Evolutionary conservation across 225 moss, liverwort and hornwort species (phyloP), one percentile per base, ranked within the genome.

Genomic region (Rhytidiadelphus loreus): DNA sequence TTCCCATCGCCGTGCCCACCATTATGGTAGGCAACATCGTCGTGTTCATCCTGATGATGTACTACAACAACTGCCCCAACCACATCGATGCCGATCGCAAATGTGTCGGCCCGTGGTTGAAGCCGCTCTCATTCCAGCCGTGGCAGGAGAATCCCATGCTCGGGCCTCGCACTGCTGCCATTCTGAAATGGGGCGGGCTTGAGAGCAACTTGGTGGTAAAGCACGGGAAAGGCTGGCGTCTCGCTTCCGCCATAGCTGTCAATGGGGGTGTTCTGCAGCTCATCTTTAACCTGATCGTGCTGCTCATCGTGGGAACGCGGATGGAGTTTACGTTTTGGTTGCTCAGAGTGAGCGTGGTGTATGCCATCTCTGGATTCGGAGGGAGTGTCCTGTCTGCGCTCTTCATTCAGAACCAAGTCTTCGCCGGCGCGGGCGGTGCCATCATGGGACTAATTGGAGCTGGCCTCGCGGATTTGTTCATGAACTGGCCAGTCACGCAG

Each of bases 231-330:
- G 95, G 83, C 43, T 98, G 98, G 98, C 97, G 98, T 9, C 89
- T 98, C n/a, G 66, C 92, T 13, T 90, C 95, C 11, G 87, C 93
- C 58, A 83, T 95, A 13, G 94, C 91, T 72, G 41, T 98, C 44
- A 96, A 98, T 55, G 96, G 95, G 4, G 98, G 98, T n/a, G 96
- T 98, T 35, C 87, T 98, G 25, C 97, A 98, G 43, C 93, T 98
- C 59, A 39, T 94, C 28, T 91, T 92, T n/a, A 98, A 97, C 88
- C 89, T 97, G 80, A 44, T 97, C 22, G 97, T 93, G 6, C 91
- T 98, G 8, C 94, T 98, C 32, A 56, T 95, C 30, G 95, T 98
- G 7, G 97, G 97, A 35, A 90, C 95, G 11, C 91, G 93, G 23
- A 71, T 95, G 65, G 98, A 98, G 79, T 92, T 91, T 60, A 80